Percentiles rank a stretch among this genome's conserved stretches.
These are phyloP conservation scores for Candida loeiensis DNA, from an alignment of 805 yeast species.

Conservation along the genomic window DNA sequence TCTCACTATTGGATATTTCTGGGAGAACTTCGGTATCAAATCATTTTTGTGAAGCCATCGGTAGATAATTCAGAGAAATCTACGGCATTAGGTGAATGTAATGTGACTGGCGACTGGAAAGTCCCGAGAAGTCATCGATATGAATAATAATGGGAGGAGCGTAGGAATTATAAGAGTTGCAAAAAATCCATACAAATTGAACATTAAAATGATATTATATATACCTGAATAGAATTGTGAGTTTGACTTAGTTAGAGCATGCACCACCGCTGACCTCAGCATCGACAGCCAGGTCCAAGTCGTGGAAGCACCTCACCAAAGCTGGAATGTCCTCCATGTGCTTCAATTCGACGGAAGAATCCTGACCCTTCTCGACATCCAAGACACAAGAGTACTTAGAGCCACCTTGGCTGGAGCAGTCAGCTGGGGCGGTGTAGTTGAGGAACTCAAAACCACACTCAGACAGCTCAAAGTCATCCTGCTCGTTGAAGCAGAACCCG, in stretches of 20 bases:
- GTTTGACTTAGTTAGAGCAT: conserved; percentile 10
- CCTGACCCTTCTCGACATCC: conserved; percentile 13
- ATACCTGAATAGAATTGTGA: not conserved
- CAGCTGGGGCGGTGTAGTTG: conserved; percentile 10
- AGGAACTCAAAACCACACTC: conserved; percentile 12
- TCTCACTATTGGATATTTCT: no score
- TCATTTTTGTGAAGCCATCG: no score
- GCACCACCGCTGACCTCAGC: conserved; percentile 12
- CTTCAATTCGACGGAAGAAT: conserved; percentile 10
- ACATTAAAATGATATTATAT: no score
- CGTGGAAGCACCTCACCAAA: conserved; percentile 12
- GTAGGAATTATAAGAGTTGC: no score
- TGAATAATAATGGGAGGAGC: no score
- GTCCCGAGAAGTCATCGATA: no score
- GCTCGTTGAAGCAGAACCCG: conserved; percentile 12
- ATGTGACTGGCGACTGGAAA: no score
- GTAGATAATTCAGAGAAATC: no score
- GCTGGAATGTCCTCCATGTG: conserved; percentile 13
- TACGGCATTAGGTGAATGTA: no score
- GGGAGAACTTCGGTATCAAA: no score
- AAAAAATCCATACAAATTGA: no score
- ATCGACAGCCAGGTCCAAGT: conserved; percentile 8
- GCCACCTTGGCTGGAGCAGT: conserved; percentile 10
- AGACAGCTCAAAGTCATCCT: conserved; percentile 9
- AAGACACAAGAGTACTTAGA: conserved; percentile 14